Base-by-base conservation (phyloP, 1,284 basidiomycete genomes). In the Porphyrellus sp. region DNA sequence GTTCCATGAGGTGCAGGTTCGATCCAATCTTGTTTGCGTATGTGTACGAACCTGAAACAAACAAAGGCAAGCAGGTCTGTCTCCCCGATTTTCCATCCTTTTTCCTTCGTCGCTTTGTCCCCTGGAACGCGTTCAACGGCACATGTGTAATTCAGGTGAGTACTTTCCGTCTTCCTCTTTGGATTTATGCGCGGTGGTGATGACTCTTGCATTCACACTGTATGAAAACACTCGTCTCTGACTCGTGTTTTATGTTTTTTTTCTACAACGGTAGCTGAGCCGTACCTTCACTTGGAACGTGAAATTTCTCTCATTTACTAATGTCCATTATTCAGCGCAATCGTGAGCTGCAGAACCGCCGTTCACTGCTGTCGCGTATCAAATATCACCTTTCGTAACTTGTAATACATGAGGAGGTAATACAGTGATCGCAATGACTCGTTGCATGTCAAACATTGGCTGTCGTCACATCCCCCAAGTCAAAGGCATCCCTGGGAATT, bases 401-500 rank as follows among this genome's bases (percentile, higher is more conserved):
- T 40, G 38, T 59, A 49, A 15, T 18, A 15, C n/a, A 45, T 12
- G 40, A 13, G 12, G 9, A 27, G 18, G 13, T 23, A 21, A 40
- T 33, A 8, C n/a, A 18, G 16, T 37, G 23, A 50, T 44, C 15
- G 18, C 12, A 8, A 15, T 11, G 7, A n/a, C n/a, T n/a, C 18
- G 15, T n/a, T n/a, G n/a, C n/a, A 23, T 18, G 39, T 23, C 18
- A 47, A 21, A 28, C 9, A 13, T 53, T 27, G 18, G 46, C 28
- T n/a, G 21, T 35, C 21, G 52, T 59, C 33, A 40, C 38, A 46
- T 46, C 39, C 63, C 83, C 83, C 46, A 82, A 78, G 41, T 85
- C 81, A 63, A 91, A 89, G 8, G 89, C 89, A 58, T 88, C 86
- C 42, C 77, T 67, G 7, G 89, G 89, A 24, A 89, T 72, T 66